phyloP scores from a whole-genome alignment of 371 early-diverging fungal species.

The Mucor irregularis region DNA sequence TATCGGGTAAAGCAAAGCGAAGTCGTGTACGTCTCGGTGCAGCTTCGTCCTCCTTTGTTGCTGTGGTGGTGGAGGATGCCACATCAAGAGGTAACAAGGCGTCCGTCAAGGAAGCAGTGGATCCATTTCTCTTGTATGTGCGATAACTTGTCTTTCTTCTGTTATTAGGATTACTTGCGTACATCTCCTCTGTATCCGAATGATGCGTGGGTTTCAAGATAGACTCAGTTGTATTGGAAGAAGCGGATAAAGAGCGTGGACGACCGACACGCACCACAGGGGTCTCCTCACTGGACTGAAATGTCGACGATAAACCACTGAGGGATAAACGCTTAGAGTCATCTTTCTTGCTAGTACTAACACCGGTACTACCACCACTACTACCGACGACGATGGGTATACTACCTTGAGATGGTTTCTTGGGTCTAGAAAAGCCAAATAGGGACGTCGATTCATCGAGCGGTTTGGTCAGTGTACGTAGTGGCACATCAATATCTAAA shows the following conservation, averaged over 20 bases:
- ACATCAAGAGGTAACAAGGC: conserved; percentile 13
- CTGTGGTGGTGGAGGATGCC: not conserved
- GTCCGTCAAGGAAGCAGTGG: conserved; percentile 5
- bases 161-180: not conserved
- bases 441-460: conserved; percentile 20
- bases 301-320: no score
- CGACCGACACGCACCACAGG: conserved; percentile 3
- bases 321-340: no score
- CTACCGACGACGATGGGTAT: no score
- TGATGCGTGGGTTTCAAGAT: not conserved
- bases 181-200: conserved; percentile 14
- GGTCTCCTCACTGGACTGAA: no score
- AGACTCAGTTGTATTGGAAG: not conserved
- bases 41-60: not conserved
- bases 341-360: no score
- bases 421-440: conserved; percentile 27
- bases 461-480: conserved; percentile 33
- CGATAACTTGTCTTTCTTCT: not conserved
- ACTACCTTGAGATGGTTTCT: not conserved
- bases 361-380: no score
- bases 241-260: conserved; percentile 14
- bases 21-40: conserved; percentile 8
- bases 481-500: conserved; percentile 41
- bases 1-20: conserved; percentile 19
- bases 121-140: not conserved